Base-by-base conservation (phyloP, 202 grass and related monocot genomes). In the Schoenoplectus triqueter region DNA sequence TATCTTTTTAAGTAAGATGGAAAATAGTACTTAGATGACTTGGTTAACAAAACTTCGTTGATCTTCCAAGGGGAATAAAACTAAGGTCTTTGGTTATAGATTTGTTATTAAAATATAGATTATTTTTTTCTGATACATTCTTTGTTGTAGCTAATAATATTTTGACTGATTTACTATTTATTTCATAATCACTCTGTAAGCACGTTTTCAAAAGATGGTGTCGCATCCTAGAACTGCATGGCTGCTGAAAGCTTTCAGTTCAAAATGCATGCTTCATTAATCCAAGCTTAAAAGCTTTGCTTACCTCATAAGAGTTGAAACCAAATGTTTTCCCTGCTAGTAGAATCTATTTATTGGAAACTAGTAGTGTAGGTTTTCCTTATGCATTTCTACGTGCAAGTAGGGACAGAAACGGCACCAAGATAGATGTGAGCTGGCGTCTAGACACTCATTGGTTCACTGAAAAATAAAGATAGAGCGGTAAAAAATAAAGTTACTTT, bases 301-400 rank as follows among this genome's bases (percentile, higher is more conserved):
- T 42, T 66, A 40, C 0, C 2, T 42, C 39, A 42, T 44, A 44
- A 4, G 66, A 69, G 39, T 69, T 44, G 66, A 69, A 44, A 44
- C 9, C 66, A 69, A 69, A 44, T 68, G 31, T 42, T 68, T 68
- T 42, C 31, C 4, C 39, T 44, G 42, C 44, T 11, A 69, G 66
- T 69, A 44, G 66, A 69, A 69, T 69, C 44, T 40, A 4, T 69
- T 69, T 69, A 14, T 69, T 44, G 40, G 66, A 15, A 69, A 69
- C 14, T 44, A 13, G 40, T 69, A 68, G 65, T 13, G 6, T 13
- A 69, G 4, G 1, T 41, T 69, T 69, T 15, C 39, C 3, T 44
- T 3, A 2, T 44, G 15, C 4, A 2, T 69, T 6, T 69, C 39
- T 69, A 15, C 44, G 42, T 69, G 20, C 2, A 14, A 69, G 66